A percentile compares a stretch with the other conserved stretches of the same genome.
Evolutionary conservation across 306 rosid genomes (phyloP).

Genomic region (Gillenia trifoliata): DNA sequence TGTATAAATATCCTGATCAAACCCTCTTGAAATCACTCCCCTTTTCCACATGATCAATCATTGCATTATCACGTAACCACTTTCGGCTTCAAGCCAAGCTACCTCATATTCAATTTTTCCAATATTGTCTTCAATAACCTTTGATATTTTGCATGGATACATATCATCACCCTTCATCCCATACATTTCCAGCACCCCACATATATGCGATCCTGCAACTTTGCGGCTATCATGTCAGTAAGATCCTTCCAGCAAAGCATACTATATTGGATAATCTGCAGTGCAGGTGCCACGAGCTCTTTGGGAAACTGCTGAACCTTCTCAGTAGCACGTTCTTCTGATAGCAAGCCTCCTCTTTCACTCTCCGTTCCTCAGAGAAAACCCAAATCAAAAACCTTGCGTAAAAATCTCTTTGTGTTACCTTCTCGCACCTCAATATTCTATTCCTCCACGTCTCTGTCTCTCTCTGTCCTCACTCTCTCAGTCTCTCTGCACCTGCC

Average conservation of each 20-base stretch:
- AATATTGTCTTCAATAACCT: slow-evolving; percentile 43
- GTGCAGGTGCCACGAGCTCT: slow-evolving; percentile 64
- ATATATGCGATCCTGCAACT: slow-evolving; percentile 50
- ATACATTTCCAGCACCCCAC: slow-evolving; percentile 76
- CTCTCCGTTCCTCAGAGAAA: too few species aligned
- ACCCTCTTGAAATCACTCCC: slow-evolving; percentile 55
- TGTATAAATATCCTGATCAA: slow-evolving; percentile 67
- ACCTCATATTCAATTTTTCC: slow-evolving; percentile 53
- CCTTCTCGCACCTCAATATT: too few species aligned
- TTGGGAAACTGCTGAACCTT: slow-evolving; percentile 84
- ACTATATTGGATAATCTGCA: slow-evolving; percentile 81
- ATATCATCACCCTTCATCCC: slow-evolving; percentile 55
- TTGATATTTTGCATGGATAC: slow-evolving; percentile 64
- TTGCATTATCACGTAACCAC: slow-evolving; percentile 79
- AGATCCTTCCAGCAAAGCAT: slow-evolving; percentile 82
- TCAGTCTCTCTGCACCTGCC: too few species aligned
- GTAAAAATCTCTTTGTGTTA: too few species aligned
- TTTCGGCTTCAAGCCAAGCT: slow-evolving; percentile 83
- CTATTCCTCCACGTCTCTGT: too few species aligned
- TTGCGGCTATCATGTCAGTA: slow-evolving; percentile 61
- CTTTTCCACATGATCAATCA: slow-evolving; percentile 85
- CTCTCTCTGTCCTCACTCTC: too few species aligned
- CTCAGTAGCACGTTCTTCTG: slow-evolving; percentile 75
- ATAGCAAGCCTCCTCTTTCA: slow-evolving; percentile 97
- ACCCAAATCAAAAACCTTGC: too few species aligned